Base-by-base conservation (phyloP, 208 protist genomes). In the Endotrypanum monterogeii region DNA sequence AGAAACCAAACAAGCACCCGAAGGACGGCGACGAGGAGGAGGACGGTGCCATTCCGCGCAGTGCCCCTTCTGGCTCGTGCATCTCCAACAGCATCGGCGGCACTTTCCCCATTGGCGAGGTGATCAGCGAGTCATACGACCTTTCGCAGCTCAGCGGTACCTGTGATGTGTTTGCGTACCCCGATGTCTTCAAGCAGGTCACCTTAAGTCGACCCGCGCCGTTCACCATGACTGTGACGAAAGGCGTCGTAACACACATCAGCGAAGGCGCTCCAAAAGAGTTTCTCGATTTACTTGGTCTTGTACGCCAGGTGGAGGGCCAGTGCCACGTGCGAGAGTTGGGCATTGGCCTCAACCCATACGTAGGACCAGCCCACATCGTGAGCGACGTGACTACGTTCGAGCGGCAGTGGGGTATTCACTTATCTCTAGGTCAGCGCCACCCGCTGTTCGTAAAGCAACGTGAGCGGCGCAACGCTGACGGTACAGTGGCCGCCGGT, bases 361-460 rank as follows among this genome's bases (percentile, higher is more conserved):
- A 86, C 70, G 84, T 94, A 14, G 90, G 94, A 23, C 83, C 77
- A n/a, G 18, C 75, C 16, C 89, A 93, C 78, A 76, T 94, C n/a
- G 73, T 98, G 37, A 91, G 76, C 48, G 94, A 98, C 67, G 94
- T 98, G 46, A 96, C 94, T 28, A 91, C 90, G 32, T 98, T 98
- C 74, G 94, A 98, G 86, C 83, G 94, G 12, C 94, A 98, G 82
- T 94, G 89, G 83, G 94, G 94, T 41, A 84, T 98, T 37, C 94
- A 98, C 79, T 62, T 98, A 62, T 94, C 89, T 35, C 83, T 98
- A 20, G 94, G 94, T 1, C 91, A 94, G 82, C 86, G 91, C 16
- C 94, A 98, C 74, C 91, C 94, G 5, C 83, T 98, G 16, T 98
- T 96, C 77, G 89, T 93, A 12, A 98, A 98, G 79, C 91, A 95